phyloP scores from a whole-genome alignment of 192 early-diverging fungal genomes.

The Chytriomyces confervae region DNA sequence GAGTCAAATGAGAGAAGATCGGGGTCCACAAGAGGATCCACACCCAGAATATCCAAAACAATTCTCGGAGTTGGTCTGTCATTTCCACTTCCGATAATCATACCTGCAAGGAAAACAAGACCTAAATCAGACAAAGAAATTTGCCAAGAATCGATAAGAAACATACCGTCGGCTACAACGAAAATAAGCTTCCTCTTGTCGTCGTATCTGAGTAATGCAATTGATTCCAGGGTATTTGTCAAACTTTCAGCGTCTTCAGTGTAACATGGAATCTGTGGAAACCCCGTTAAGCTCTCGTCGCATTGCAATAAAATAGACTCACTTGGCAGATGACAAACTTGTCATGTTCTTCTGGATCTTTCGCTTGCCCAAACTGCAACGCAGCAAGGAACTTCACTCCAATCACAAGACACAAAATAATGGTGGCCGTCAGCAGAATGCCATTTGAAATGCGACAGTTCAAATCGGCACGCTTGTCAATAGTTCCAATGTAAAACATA shows the following conservation, averaged over 20 bases:
- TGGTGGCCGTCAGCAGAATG: conserved; percentile 79
- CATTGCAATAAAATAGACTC: conserved; percentile 84
- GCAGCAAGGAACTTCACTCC: conserved; percentile 96
- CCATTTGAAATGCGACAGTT: conserved; percentile 86
- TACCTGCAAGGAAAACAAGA: conserved; percentile 38
- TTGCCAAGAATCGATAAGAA: conserved; percentile 13
- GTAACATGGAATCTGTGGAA: conserved; percentile 72
- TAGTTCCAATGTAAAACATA: conserved; percentile 76
- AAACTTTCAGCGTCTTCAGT: conserved; percentile 89
- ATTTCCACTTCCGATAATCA: conserved; percentile 94
- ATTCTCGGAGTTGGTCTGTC: conserved; percentile 96
- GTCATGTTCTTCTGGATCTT: conserved; percentile 81
- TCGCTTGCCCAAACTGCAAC: conserved; percentile 77
- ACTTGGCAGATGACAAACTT: conserved; percentile 95
- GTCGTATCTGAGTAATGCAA: conserved; percentile 78
- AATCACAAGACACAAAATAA: conserved; percentile 83
- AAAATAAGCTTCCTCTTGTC: conserved; percentile 89
- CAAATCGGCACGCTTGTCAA: conserved; percentile 81
- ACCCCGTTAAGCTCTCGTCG: conserved; percentile 68
- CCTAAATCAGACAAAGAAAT: conserved; percentile 3
- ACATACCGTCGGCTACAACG: conserved; percentile 85
- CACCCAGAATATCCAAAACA: conserved; percentile 75
- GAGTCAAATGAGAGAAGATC: conserved; percentile 82
- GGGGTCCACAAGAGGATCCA: conserved; percentile 71
- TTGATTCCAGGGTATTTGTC: conserved; percentile 81